phyloP scores from a whole-genome alignment of 208 protist genomes.

The Acanthamoeba healyi region DNA sequence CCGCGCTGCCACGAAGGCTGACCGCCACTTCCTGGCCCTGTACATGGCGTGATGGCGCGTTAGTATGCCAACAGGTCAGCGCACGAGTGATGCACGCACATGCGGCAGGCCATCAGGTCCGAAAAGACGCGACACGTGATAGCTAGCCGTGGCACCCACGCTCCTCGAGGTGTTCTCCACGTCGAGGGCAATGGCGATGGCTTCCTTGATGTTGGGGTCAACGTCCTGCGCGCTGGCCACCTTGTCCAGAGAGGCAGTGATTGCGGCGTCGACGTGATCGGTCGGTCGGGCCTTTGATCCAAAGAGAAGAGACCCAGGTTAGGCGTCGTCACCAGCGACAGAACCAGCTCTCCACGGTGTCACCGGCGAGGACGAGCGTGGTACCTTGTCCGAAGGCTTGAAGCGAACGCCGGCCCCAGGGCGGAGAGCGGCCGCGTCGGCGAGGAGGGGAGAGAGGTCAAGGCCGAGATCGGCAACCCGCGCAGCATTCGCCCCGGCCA shows the following conservation, averaged over 20 bases:
- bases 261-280: not conserved
- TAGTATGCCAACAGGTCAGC: not conserved
- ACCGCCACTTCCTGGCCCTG: not conserved
- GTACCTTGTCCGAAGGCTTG: not conserved
- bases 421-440: not conserved
- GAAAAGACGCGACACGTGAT: constrained; percentile 85
- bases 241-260: not conserved
- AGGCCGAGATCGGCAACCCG: not conserved
- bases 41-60: not conserved
- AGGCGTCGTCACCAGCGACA: no score
- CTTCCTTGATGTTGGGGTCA: not conserved
- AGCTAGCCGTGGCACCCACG: constrained; percentile 86
- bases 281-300: not conserved
- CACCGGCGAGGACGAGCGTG: not conserved
- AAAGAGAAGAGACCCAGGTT: no score
- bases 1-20: constrained; percentile 82
- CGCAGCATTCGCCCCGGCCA: not conserved
- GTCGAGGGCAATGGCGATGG: constrained; percentile 68
- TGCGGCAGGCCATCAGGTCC: constrained; percentile 81
- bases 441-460: constrained; percentile 76
- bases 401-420: constrained; percentile 11
- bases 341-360: no score
- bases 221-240: not conserved
- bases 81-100: not conserved
- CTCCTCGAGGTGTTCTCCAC: constrained; percentile 89